Conservation (phyloP, 495 filamentous ascomycete species). For the Cudoniella acicularis region DNA sequence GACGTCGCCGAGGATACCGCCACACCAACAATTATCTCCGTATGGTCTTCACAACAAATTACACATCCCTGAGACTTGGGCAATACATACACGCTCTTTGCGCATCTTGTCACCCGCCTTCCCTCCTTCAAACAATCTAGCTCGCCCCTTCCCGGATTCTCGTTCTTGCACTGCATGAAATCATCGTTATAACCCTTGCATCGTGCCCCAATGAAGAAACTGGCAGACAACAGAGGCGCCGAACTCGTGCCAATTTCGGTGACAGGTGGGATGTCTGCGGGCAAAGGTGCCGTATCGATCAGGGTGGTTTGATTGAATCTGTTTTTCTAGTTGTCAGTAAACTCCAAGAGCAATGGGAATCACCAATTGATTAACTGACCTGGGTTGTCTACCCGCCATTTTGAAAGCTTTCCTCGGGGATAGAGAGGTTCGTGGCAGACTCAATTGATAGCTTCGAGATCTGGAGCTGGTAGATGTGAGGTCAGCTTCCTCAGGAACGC, state of each 20-base stretch:
- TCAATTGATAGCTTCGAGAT: constrained; percentile 18
- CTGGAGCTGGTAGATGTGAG: constrained; percentile 16
- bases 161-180: constrained; percentile 98
- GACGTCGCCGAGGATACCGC: no score
- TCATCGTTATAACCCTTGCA: constrained; percentile 97
- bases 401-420: constrained; percentile 30
- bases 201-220: constrained; percentile 96
- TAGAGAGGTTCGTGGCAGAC: constrained; percentile 11
- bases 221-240: constrained; percentile 83
- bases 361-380: constrained; percentile 30
- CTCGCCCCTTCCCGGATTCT: constrained; percentile 81
- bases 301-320: constrained; percentile 93
- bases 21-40: no score
- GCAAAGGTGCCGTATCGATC: constrained; percentile 94
- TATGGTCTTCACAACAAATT: no score
- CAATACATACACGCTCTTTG: constrained; percentile 82
- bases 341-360: not conserved
- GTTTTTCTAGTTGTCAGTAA: constrained; percentile 19
- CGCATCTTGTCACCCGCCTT: constrained; percentile 92
- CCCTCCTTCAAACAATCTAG: constrained; percentile 94
- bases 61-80: not conserved
- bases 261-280: constrained; percentile 83
- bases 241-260: constrained; percentile 87
- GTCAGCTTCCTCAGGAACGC: constrained; percentile 12
- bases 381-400: constrained; percentile 48